These are phyloP conservation scores for Cardiospermum halicacabum DNA, from an alignment of 345 rosid genomes.

Conservation along the genomic window DNA sequence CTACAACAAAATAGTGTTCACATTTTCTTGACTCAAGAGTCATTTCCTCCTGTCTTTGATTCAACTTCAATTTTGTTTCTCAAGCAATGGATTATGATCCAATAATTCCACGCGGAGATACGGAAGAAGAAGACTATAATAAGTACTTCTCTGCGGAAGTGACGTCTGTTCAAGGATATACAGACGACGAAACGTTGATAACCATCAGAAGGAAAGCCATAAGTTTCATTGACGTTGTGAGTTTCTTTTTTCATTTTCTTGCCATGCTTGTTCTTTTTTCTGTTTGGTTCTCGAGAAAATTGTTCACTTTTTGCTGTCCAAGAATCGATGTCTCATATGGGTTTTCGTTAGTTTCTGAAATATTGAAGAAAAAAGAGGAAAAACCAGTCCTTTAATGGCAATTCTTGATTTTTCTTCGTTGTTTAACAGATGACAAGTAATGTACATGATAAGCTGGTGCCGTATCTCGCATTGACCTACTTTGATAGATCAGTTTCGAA, in stretches of 20 bases:
- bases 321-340: background rate
- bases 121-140: background rate
- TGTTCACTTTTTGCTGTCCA: too few relatives aligned
- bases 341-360: background rate
- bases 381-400: background rate
- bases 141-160: constrained; percentile 1
- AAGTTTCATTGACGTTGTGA: background rate
- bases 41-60: too few relatives aligned
- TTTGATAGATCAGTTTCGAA: constrained; percentile 6
- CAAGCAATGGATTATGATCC: too few relatives aligned
- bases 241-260: background rate
- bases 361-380: background rate
- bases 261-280: background rate
- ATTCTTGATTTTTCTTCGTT: background rate
- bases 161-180: too few relatives aligned
- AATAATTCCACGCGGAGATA: too few relatives aligned
- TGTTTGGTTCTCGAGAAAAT: background rate
- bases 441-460: background rate
- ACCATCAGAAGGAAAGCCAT: background rate
- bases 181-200: too few relatives aligned
- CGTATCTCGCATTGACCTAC: constrained; percentile 9
- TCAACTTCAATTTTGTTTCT: too few relatives aligned
- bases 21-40: too few relatives aligned
- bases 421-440: background rate
- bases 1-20: too few relatives aligned